phyloP scores from a whole-genome alignment of 768 basidiomycete genomes.

The Leccinellum albellum region DNA sequence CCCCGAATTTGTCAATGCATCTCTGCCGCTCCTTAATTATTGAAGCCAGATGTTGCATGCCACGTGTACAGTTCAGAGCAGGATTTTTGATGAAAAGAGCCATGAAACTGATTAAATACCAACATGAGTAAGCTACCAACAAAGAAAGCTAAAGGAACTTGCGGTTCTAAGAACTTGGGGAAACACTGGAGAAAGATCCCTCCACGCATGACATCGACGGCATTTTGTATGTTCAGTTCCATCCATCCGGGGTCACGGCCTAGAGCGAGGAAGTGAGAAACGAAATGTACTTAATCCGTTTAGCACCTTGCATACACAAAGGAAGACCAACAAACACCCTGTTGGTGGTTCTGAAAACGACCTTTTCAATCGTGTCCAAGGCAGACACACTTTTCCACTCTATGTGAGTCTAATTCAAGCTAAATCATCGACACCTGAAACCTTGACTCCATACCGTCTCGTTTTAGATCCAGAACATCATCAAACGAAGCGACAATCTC shows the following conservation, averaged over 20 bases:
- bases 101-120: background rate
- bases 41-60: background rate
- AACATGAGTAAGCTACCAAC: background rate
- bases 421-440: background rate
- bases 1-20: background rate
- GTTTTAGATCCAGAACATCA: constrained; percentile 30
- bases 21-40: constrained; percentile 1
- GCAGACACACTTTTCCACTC: background rate
- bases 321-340: background rate
- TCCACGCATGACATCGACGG: background rate
- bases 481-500: constrained; percentile 42
- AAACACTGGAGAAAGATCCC: background rate
- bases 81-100: background rate
- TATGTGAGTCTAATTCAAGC: background rate
- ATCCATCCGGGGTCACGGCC: background rate
- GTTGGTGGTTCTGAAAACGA: background rate
- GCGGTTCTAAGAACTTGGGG: background rate
- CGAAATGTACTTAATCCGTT: too few species aligned
- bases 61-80: background rate
- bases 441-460: background rate
- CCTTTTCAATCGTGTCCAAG: background rate
- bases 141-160: background rate
- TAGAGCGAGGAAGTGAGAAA: background rate
- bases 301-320: background rate
- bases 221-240: background rate